Evolutionary conservation across 306 rosid species (phyloP), one percentile per base, ranked within the genome.

Genomic region (Castanea crenata): DNA sequence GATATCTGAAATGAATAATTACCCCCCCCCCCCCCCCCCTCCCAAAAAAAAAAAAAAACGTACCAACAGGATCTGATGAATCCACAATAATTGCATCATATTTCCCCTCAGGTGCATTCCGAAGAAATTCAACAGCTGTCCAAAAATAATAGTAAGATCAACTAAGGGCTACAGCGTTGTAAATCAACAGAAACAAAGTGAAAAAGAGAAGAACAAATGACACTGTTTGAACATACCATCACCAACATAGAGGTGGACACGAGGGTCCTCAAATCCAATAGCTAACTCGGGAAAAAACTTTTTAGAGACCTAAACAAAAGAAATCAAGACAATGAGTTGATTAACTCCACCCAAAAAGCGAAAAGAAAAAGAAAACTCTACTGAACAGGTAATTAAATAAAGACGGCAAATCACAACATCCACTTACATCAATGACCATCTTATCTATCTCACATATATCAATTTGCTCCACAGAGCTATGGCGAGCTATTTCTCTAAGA

Each of bases 31-130:
- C 2, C 41, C 41, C 41, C 7, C 2, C 8, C 1, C 6, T 0
- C 1, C 0, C 15, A 38, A 67, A 82, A 5, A 3, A 64, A 65
- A 69, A 18, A 44, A 69, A 61, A 18, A 41, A 71, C 96, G 27
- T 89, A 96, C 99, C 99, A 65, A 96, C 97, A 44, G 98, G 99
- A 71, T 96, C 98, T 67, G 99, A 96, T 52, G 99, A 96, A 89
- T 96, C 99, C 80, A 96, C 99, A 79, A 96, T 91, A 63, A 93
- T 74, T 27, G 96, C 99, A 79, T 96, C 98, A 67, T 96, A 96
- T 76, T 83, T 93, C 82, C 97, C 98, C 80, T 85, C 84, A 55
- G 92, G 82, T 69, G 91, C 81, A 72, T 16, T 34, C 80, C 84
- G 89, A 77, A 96, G 87, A 87, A 89, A 96, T 76, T 93, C 95